A percentile compares a stretch with the other conserved stretches of the same genome.
Conservation (phyloP, 441 rosid species). For the California macrophylla region DNA sequence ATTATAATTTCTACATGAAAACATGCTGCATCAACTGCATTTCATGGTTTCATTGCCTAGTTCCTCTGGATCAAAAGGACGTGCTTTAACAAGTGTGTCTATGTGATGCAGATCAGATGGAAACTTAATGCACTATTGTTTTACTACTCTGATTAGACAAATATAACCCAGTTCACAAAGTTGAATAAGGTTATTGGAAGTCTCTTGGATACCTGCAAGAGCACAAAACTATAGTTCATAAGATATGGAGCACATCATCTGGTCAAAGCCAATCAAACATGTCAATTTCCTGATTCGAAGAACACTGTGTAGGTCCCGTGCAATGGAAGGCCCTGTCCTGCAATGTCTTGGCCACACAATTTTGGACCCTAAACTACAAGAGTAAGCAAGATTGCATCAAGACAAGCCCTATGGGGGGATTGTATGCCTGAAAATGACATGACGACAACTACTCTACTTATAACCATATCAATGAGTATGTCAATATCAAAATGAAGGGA, state of each 20-base stretch:
- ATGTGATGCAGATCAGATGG: no score
- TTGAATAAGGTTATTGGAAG: no score
- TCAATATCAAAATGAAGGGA: constrained; percentile 20
- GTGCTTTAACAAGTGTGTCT: no score
- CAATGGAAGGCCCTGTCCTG: constrained; percentile 8
- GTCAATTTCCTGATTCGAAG: constrained; percentile 12
- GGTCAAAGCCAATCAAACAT: constrained; percentile 24
- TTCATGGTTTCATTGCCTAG: no score
- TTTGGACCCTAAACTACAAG: constrained; percentile 21
- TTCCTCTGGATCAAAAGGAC: no score
- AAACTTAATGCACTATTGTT: no score
- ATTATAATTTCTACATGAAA: no score
- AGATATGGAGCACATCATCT: neutral
- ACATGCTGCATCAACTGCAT: no score
- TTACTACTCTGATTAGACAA: no score
- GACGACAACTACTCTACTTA: constrained; percentile 20
- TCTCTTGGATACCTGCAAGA: no score
- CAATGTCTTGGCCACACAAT: constrained; percentile 8
- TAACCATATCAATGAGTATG: neutral
- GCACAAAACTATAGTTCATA: no score
- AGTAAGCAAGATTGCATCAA: constrained; percentile 13
- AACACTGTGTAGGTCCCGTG: constrained; percentile 15
- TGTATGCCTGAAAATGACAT: constrained; percentile 18
- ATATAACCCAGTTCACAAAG: no score
- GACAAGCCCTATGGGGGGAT: constrained; percentile 9